Base-by-base conservation (phyloP, 768 basidiomycete species). In the Boletus coccyginus region DNA sequence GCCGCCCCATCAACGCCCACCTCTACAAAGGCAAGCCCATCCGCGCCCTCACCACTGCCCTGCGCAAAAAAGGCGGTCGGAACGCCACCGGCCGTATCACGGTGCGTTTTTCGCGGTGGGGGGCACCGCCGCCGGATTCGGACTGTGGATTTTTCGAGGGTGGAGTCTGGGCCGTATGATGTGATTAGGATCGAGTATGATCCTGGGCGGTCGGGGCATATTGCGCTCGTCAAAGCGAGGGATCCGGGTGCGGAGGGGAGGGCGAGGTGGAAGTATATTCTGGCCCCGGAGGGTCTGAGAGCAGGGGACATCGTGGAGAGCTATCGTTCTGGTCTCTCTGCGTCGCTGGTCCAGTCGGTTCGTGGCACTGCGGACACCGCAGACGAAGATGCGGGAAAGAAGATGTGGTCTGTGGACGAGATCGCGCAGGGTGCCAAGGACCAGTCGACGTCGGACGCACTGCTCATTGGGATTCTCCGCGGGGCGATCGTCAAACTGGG, bases 151-250 rank as follows among this genome's bases (percentile, higher is more conserved):
- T 98, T 96, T 66, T 74, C 78, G 70, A 82, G 97, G 52, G 73
- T 75, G n/a, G 85, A 87, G 56, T 77, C 83, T 1, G 96, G 96
- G 10, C 75, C 87, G 36, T 90, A 92, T 66, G 91, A 95, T 62
- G 94, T 98, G 44, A 81, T 95, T 5, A 83, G 97, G 46, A 92
- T 99, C 62, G 97, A 98, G 75, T 99, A 96, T 67, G 97, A 98
- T 76, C 97, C 97, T 0, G 90, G 90, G 5, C 81, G 97, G 43
- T 90, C 87, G 36, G 93, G 92, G 8, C 97, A 99, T 70, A 96
- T 99, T 66, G 96, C 97, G 3, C 81, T 99, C 57, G 68, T 98
- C 66, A 80, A 79, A 67, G 87, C 83, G 66, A 77, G 86, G 48
- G 77, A 85, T 61, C 70, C 78, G 5, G 69, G 68, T 10, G 78